A percentile compares a stretch with the other conserved stretches of the same genome.
These are phyloP conservation scores for Fragilaria radians DNA, from an alignment of 108 stramenopile species.

Conservation along the genomic window DNA sequence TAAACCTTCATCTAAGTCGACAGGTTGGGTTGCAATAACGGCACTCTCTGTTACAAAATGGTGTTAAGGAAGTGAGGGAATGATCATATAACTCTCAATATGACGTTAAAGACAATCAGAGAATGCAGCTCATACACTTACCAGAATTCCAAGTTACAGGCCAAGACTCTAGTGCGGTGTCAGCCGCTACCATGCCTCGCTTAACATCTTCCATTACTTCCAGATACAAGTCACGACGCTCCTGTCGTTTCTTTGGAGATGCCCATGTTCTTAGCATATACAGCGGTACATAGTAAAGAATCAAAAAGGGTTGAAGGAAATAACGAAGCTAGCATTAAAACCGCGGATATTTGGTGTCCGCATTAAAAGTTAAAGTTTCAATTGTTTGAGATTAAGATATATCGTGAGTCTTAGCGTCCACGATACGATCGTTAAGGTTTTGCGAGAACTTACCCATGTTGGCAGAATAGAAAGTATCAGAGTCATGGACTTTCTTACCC, in stretches of 20 bases:
- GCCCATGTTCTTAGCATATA: conserved; percentile 20
- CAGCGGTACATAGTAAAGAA: conserved; percentile 61
- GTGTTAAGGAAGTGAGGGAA: too few species aligned
- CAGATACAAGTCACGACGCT: neutral
- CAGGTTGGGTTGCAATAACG: too few species aligned
- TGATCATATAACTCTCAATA: too few species aligned
- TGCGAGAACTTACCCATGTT: conserved; percentile 13
- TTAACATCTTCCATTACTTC: neutral
- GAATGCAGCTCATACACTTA: too few species aligned
- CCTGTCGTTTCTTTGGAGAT: neutral
- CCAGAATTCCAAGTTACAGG: too few species aligned
- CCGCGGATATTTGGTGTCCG: neutral
- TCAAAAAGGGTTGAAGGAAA: conserved; percentile 60
- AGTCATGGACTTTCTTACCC: conserved; percentile 26
- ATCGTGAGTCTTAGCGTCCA: too few species aligned
- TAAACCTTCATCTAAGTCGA: too few species aligned
- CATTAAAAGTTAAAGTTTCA: too few species aligned
- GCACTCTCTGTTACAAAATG: too few species aligned
- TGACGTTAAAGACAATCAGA: too few species aligned
- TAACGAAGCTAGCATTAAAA: conserved; percentile 29
- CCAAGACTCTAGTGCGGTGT: neutral
- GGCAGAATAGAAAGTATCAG: conserved; percentile 20
- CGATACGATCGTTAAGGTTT: too few species aligned
- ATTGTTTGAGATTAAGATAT: too few species aligned
- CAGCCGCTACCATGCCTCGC: neutral